A percentile compares a stretch with the other conserved stretches of the same genome.
These are phyloP conservation scores for Penicillium decumbens DNA, from an alignment of 2,329 filamentous ascomycete species.

Conservation along the genomic window DNA sequence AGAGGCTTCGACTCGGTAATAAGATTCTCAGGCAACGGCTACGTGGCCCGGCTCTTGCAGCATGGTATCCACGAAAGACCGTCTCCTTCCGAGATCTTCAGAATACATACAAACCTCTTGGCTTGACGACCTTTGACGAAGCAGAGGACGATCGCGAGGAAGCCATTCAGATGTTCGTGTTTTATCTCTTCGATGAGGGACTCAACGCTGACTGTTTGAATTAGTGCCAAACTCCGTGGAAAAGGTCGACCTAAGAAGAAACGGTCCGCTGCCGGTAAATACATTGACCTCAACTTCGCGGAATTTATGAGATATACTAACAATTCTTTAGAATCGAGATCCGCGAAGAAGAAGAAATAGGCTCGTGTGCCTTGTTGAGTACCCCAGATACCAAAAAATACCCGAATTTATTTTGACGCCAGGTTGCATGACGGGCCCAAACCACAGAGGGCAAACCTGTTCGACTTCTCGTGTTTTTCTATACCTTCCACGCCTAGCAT, in stretches of 20 bases:
- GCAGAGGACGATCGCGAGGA: slow-evolving; percentile 72
- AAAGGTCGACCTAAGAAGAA: slow-evolving; percentile 92
- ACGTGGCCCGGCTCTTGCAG: slow-evolving; percentile 71
- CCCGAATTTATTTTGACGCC: neutral
- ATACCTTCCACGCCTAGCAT: neutral
- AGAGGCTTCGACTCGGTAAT: slow-evolving; percentile 76
- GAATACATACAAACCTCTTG: slow-evolving; percentile 60
- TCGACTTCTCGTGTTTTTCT: neutral
- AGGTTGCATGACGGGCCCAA: neutral
- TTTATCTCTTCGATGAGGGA: slow-evolving; percentile 1
- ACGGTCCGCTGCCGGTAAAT: slow-evolving; percentile 50
- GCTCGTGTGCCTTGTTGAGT: neutral
- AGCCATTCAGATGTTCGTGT: slow-evolving; percentile 55
- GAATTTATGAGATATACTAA: neutral
- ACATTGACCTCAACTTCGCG: neutral
- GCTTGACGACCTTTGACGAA: slow-evolving; percentile 67
- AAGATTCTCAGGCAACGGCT: slow-evolving; percentile 87
- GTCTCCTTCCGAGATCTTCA: slow-evolving; percentile 70
- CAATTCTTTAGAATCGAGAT: slow-evolving; percentile 19
- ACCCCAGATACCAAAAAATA: neutral
- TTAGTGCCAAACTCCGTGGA: slow-evolving; percentile 69
- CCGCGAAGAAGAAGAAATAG: slow-evolving; percentile 28
- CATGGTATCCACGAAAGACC: slow-evolving; percentile 80
- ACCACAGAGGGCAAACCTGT: neutral
- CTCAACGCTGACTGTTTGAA: slow-evolving; percentile 27